A percentile compares a stretch with the other conserved stretches of the same genome.
phyloP scores from a whole-genome alignment of 2,329 filamentous ascomycete species.

The Dactylellina cionopaga region DNA sequence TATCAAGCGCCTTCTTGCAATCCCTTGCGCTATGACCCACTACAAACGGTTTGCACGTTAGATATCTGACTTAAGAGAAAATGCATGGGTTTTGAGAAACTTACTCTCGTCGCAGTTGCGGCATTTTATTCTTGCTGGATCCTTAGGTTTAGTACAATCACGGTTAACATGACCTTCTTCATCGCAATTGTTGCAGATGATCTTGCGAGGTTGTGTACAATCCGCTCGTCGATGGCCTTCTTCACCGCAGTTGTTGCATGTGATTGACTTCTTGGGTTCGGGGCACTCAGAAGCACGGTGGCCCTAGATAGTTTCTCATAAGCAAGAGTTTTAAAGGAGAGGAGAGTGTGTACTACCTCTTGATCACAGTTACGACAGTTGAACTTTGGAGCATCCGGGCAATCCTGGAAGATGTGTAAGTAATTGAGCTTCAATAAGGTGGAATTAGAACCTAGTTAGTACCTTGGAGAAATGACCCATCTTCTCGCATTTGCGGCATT shows the following conservation, averaged over 20 bases:
- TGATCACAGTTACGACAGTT: slow-evolving; percentile 46
- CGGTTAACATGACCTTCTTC: slow-evolving; percentile 69
- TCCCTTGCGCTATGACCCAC: slow-evolving; percentile 62
- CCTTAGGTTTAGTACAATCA: slow-evolving; percentile 69
- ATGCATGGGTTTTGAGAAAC: no score
- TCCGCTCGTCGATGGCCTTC: slow-evolving; percentile 57
- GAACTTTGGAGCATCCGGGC: slow-evolving; percentile 43
- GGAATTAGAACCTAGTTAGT: background rate
- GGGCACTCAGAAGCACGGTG: slow-evolving; percentile 41
- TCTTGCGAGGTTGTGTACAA: slow-evolving; percentile 60
- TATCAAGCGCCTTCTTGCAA: slow-evolving; percentile 57
- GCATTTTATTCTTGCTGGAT: slow-evolving; percentile 70
- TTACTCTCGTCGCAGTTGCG: slow-evolving; percentile 66
- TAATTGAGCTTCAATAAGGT: background rate
- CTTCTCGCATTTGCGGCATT: slow-evolving; percentile 68
- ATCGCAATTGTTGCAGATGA: slow-evolving; percentile 71
- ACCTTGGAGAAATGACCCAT: slow-evolving; percentile 48
- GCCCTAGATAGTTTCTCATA: slow-evolving; percentile 10
- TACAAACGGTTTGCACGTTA: slow-evolving; percentile 54
- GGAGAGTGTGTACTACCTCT: slow-evolving; percentile 4
- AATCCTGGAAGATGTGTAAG: slow-evolving; percentile 18
- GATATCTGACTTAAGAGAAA: background rate
- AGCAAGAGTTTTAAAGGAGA: background rate
- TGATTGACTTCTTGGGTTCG: slow-evolving; percentile 41
- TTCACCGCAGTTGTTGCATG: slow-evolving; percentile 63